Evolutionary conservation across 192 early-diverging fungal genomes (phyloP).

Genomic region (Linnemannia zychae): DNA sequence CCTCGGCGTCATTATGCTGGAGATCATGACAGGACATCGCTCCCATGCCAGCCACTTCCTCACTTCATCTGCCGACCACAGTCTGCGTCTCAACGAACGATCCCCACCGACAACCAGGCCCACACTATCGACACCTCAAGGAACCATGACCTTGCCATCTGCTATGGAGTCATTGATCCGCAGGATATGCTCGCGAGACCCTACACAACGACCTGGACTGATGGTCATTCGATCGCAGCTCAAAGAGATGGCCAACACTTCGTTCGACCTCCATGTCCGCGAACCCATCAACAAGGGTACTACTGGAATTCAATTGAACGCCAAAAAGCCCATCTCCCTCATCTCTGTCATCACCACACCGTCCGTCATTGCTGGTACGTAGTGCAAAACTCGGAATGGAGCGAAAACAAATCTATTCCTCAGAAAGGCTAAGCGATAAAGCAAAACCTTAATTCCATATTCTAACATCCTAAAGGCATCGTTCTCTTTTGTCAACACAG

Average conservation of each 20-base stretch:
- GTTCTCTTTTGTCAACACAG: conserved; percentile 3
- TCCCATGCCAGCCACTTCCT: conserved; percentile 48
- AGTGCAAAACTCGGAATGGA: neutral
- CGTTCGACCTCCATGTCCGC: conserved; percentile 52
- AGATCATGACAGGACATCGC: conserved; percentile 51
- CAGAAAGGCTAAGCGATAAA: neutral
- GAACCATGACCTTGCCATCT: conserved; percentile 34
- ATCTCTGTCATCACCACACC: conserved; percentile 53
- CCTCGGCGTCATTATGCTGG: conserved; percentile 54
- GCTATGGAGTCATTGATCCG: conserved; percentile 52
- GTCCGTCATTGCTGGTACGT: conserved; percentile 44
- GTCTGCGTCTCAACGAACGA: conserved; percentile 10
- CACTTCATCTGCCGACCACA: conserved; percentile 23
- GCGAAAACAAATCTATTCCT: neutral
- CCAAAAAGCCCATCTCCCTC: conserved; percentile 54
- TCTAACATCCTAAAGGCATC: neutral
- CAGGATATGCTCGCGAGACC: conserved; percentile 46
- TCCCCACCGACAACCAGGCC: conserved; percentile 7
- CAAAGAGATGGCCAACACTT: conserved; percentile 55
- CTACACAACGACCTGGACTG: conserved; percentile 40
- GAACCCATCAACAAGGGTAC: conserved; percentile 49
- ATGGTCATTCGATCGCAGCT: conserved; percentile 49
- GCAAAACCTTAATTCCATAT: neutral
- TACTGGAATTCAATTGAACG: conserved; percentile 50
- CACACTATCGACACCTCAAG: conserved; percentile 40